phyloP scores from a whole-genome alignment of 1,139 yeast genomes.

The Hyphopichia fennica region DNA sequence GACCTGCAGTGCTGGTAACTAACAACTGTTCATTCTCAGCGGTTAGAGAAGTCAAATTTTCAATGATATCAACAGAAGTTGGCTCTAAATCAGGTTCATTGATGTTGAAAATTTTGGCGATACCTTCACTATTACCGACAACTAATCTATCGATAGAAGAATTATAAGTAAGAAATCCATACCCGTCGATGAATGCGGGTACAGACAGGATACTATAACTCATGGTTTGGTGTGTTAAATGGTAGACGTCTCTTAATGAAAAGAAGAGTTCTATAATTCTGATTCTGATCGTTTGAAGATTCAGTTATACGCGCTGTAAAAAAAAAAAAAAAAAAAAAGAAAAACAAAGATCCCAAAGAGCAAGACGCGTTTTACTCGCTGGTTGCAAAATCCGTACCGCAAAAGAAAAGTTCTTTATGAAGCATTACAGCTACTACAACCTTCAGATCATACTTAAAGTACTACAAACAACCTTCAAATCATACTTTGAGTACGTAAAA shows the following conservation, averaged over 20 bases:
- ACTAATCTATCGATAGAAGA: slow-evolving; percentile 34
- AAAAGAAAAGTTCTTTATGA: neutral
- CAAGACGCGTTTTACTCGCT: neutral
- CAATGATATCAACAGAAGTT: slow-evolving; percentile 49
- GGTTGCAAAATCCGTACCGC: neutral
- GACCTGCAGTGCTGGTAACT: slow-evolving; percentile 37
- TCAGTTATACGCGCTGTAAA: neutral
- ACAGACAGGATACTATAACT: neutral
- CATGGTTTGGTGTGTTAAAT: neutral
- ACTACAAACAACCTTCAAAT: no score
- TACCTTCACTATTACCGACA: slow-evolving; percentile 52
- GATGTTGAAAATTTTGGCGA: slow-evolving; percentile 50
- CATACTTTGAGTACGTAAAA: no score
- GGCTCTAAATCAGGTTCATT: slow-evolving; percentile 54
- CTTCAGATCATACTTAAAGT: no score
- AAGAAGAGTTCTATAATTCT: no score
- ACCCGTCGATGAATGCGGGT: slow-evolving; percentile 48
- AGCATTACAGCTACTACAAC: no score
- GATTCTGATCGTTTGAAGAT: no score
- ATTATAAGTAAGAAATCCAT: slow-evolving; percentile 43
- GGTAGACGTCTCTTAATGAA: no score
- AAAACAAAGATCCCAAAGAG: no score
- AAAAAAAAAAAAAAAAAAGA: neutral
- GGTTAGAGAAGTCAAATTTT: slow-evolving; percentile 37
- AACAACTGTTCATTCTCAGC: slow-evolving; percentile 20